phyloP scores from a whole-genome alignment of 495 filamentous ascomycete genomes.

The Pyronema omphalodes region DNA sequence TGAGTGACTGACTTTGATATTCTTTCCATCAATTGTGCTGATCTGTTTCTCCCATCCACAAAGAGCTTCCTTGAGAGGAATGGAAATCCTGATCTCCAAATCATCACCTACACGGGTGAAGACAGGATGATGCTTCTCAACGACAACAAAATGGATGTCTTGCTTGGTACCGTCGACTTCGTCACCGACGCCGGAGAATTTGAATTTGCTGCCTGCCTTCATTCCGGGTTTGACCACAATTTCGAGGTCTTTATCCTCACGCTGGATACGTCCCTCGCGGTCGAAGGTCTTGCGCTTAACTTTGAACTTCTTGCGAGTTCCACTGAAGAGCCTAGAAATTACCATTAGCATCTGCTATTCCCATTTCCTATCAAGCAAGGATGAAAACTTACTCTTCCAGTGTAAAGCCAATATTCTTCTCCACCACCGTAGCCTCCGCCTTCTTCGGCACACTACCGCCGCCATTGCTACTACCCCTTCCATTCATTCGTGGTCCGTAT shows the following conservation, averaged over 20 bases:
- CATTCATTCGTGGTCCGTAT: slow-evolving; percentile 12
- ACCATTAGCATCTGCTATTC: not conserved
- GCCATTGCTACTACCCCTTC: slow-evolving; percentile 28
- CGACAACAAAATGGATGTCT: slow-evolving; percentile 83
- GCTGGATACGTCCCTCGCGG: slow-evolving; percentile 56
- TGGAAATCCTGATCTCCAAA: slow-evolving; percentile 52
- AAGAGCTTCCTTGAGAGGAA: slow-evolving; percentile 89
- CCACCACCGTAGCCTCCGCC: slow-evolving; percentile 80
- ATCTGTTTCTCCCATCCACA: slow-evolving; percentile 85
- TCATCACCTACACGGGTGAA: slow-evolving; percentile 79
- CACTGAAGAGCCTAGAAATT: slow-evolving; percentile 39
- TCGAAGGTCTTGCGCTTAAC: slow-evolving; percentile 95
- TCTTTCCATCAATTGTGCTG: slow-evolving; percentile 82
- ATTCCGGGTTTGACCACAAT: slow-evolving; percentile 88
- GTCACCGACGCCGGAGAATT: slow-evolving; percentile 88
- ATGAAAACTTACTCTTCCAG: slow-evolving; percentile 46
- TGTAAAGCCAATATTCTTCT: slow-evolving; percentile 60
- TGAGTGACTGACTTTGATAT: slow-evolving; percentile 50
- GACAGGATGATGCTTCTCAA: slow-evolving; percentile 72
- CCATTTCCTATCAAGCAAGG: no score
- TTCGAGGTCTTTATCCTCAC: slow-evolving; percentile 75
- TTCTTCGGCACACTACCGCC: slow-evolving; percentile 26
- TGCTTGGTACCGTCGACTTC: slow-evolving; percentile 95
- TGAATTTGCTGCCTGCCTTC: slow-evolving; percentile 92
- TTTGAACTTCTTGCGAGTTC: slow-evolving; percentile 85